Evolutionary conservation across 1,284 basidiomycete genomes (phyloP).

Genomic region (Boletus mariae): DNA sequence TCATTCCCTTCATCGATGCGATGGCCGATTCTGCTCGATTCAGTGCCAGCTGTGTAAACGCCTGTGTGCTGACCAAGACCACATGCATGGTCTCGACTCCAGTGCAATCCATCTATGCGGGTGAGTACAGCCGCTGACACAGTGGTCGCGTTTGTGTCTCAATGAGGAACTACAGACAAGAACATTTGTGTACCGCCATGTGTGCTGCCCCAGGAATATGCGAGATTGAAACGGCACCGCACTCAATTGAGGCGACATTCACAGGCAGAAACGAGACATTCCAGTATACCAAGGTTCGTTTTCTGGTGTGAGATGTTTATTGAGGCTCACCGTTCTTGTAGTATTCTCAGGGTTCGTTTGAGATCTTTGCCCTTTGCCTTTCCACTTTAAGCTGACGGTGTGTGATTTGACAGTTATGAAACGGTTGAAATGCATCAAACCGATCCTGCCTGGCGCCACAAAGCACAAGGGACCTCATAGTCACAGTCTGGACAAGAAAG

Average conservation of each 20-base stretch:
- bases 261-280: conserved; percentile 44
- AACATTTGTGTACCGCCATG: conserved; percentile 43
- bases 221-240: conserved; percentile 53
- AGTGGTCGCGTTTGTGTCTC: not conserved
- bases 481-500: conserved; percentile 42
- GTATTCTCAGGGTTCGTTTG: not conserved
- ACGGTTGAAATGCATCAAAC: conserved; percentile 45
- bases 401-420: conserved; percentile 38
- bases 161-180: conserved; percentile 36
- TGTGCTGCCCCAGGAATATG: conserved; percentile 50
- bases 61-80: conserved; percentile 45
- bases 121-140: conserved; percentile 32
- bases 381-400: not conserved
- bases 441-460: conserved; percentile 41
- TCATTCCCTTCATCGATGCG: conserved; percentile 50
- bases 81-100: conserved; percentile 48
- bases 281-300: conserved; percentile 46
- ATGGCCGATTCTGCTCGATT: conserved; percentile 48
- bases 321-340: not conserved
- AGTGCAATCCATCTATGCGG: conserved; percentile 54
- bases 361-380: not conserved
- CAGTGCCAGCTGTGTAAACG: conserved; percentile 52
- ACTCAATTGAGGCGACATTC: conserved; percentile 57
- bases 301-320: not conserved
- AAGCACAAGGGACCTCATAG: conserved; percentile 46